Conservation (phyloP, 2,329 filamentous ascomycete species). For the Pyrenochaeta sp. region DNA sequence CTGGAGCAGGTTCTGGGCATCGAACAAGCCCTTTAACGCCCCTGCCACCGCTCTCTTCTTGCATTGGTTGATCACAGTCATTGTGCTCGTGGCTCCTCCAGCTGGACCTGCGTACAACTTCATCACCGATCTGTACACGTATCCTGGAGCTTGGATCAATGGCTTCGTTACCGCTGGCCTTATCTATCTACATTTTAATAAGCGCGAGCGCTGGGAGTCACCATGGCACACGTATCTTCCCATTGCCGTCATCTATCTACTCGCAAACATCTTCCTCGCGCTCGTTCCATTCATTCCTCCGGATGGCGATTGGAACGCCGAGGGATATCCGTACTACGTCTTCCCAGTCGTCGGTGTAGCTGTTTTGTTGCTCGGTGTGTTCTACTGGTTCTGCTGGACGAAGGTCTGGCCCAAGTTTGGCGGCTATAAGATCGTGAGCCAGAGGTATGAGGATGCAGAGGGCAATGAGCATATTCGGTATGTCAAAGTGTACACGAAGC, state of each 20-base stretch:
- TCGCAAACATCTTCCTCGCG: conserved; percentile 53
- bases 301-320: conserved; percentile 51
- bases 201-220: conserved; percentile 44
- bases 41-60: conserved; percentile 64
- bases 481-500: conserved; percentile 44
- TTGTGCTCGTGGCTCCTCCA: conserved; percentile 72
- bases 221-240: conserved; percentile 51
- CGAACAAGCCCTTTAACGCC: conserved; percentile 71
- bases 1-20: conserved; percentile 72
- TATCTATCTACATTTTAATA: conserved; percentile 47
- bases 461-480: conserved; percentile 45
- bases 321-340: conserved; percentile 56
- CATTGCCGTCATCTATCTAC: conserved; percentile 49
- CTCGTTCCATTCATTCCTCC: conserved; percentile 55
- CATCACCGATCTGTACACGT: conserved; percentile 62
- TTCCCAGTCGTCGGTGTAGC: conserved; percentile 55
- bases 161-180: conserved; percentile 47
- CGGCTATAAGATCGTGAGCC: conserved; percentile 42
- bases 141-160: conserved; percentile 50
- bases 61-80: conserved; percentile 71
- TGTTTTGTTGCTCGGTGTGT: conserved; percentile 48
- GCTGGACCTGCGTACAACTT: conserved; percentile 75
- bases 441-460: conserved; percentile 37
- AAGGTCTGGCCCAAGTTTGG: conserved; percentile 35
- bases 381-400: conserved; percentile 45